phyloP scores from a whole-genome alignment of 2,329 filamentous ascomycete species.

The Fusarium equiseti region DNA sequence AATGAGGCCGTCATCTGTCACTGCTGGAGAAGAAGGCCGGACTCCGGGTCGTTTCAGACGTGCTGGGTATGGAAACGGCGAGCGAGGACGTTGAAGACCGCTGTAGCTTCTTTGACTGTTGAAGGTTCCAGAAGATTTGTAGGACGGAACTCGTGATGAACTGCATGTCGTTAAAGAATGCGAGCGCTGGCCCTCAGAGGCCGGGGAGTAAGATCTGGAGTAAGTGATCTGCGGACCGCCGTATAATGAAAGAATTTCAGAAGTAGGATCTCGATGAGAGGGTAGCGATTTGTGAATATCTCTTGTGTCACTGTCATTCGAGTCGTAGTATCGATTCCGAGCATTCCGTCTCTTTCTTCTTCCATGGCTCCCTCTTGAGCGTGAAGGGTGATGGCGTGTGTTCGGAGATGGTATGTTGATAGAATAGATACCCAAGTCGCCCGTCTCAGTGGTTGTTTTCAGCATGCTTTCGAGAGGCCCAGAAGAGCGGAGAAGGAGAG shows the following conservation, averaged over 20 bases:
- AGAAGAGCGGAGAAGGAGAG: constrained; percentile 60
- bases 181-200: constrained; percentile 61
- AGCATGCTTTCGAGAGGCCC: constrained; percentile 73
- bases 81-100: constrained; percentile 65
- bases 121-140: constrained; percentile 61
- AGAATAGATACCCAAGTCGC: constrained; percentile 72
- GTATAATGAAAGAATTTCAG: constrained; percentile 69
- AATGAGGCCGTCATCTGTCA: constrained; percentile 60
- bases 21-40: constrained; percentile 62
- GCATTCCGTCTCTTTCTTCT: constrained; percentile 48
- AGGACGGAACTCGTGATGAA: constrained; percentile 60
- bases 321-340: constrained; percentile 48
- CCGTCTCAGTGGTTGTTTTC: constrained; percentile 74
- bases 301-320: constrained; percentile 50
- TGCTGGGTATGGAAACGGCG: constrained; percentile 70
- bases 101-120: constrained; percentile 60
- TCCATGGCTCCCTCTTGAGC: constrained; percentile 46
- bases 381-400: constrained; percentile 48
- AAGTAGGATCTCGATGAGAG: constrained; percentile 64
- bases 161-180: constrained; percentile 68
- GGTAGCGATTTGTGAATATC: constrained; percentile 61
- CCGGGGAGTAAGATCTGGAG: constrained; percentile 57
- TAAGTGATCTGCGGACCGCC: constrained; percentile 61
- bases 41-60: constrained; percentile 67
- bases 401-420: constrained; percentile 56